Base-by-base conservation (phyloP, 192 early-diverging fungal genomes). In the Linnemannia exigua region DNA sequence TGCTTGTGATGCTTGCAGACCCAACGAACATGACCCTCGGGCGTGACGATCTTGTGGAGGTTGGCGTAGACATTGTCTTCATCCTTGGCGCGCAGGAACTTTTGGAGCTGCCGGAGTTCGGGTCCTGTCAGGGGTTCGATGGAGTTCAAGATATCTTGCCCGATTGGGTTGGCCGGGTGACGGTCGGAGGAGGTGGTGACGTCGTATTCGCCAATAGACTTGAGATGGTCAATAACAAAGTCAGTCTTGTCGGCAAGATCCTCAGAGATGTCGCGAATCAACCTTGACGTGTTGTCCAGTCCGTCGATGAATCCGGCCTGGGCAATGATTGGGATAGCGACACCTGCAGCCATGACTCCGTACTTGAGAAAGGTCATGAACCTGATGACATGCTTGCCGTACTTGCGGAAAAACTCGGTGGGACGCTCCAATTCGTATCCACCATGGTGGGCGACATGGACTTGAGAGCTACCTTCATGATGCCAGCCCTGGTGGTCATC, bases 401-500 rank as follows among this genome's bases (percentile, higher is more conserved):
- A 78, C 15, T 33, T 35, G 17, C 58, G 68, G 52, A 78, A 78
- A 25, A 78, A 78, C 38, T 78, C 77, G 0, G 52, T 44, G 7
- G 77, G 77, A 25, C 77, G 47, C 1, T 78, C 69, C n/a, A 78
- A 36, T 20, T 78, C 77, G 31, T 78, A 78, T 44, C 77, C 77
- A 15, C 38, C 9, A 25, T 78, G 77, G 11, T 69, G 38, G 38
- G 68, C 70, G 6, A 78, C 68, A 44, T 78, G 69, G 1, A 71
- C 69, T 44, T 78, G 77, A 5, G 68, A 16, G 47, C 22, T 54
- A 47, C 52, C 50, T 61, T 58, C 69, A 25, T 70, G 17, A 37
- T 25, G 22, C 35, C 31, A 6, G 14, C 50, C 44, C 22, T 58
- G 50, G 50, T 70, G 47, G 11, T 71, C 51, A 37, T 69, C 77